Base-by-base conservation (phyloP, 2,329 filamentous ascomycete species). In the Eutypa lata region DNA sequence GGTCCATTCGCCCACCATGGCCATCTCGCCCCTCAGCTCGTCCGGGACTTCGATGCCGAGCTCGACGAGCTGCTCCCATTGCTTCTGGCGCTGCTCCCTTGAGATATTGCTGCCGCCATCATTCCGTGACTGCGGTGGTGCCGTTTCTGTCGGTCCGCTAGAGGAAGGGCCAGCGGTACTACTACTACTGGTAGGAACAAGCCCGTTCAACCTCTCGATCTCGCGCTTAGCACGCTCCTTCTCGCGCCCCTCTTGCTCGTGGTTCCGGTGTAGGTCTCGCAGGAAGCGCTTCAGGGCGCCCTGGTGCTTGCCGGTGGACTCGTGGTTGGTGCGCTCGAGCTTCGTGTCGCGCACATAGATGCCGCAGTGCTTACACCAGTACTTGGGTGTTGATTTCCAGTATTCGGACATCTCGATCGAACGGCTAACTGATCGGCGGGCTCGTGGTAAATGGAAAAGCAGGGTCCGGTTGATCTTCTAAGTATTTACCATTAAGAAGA, bases 351-450 rank as follows among this genome's bases (percentile, higher is more conserved):
- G 89, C 48, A 99, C 89, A 72, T 86, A 97, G 68, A 82, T 83
- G 67, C 85, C 84, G 82, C 94, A 99, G 77, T 96, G 90, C 72
- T 97, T 97, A 83, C 94, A 99, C 91, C 92, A 97, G 76, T 96
- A 96, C 69, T 88, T 93, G 6, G 92, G 92, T 70, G 92, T 96
- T 19, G 93, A 97, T 71, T 97, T 97, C 94, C 94, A 97, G 75
- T 96, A 95, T 79, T 97, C 94, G 0, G 94, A 87, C 94, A 99
- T 97, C 47, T 8, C 59, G 31, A 10, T 10, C 10, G 26, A 10
- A 10, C 26, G 26, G 26, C 10, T 31, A 10, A 31, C 26, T 31
- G 26, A 31, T 5, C 6, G 26, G 26, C 6, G 26, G 26, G 26
- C 26, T 31, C 10, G 26, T 31, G n/a, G n/a, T n/a, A n/a, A n/a